Base-by-base conservation (phyloP, 495 filamentous ascomycete species). In the Peziza echinospora region DNA sequence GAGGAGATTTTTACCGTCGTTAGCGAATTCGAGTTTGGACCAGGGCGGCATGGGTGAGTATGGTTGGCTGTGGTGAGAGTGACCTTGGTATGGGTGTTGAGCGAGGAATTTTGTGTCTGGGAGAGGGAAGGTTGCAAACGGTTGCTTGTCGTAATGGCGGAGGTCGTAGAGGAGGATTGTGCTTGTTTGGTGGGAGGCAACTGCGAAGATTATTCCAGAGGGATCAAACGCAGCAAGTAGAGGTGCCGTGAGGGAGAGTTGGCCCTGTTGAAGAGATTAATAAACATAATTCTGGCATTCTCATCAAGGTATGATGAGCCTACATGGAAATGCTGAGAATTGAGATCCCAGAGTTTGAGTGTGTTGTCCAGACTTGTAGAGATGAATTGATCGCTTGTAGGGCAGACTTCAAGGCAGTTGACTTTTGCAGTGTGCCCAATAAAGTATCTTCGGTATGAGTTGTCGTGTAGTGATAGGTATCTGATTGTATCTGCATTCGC, bases 361-460 rank as follows among this genome's bases (percentile, higher is more conserved):
- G 85, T 93, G 60, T 86, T 76, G 61, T 99, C 89, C 49, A 78
- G 72, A 52, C 76, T 77, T 62, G 80, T 86, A 28, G 87, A 94
- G 41, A 99, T 73, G 66, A 96, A 94, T 48, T 79, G 73, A 61
- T 99, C 89, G 50, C 71, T 71, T 22, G 78, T 75, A 0, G 80
- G 80, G 45, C 75, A 76, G 50, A 84, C 64, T 7, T 80, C 67
- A 10, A 99, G 67, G 46, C 66, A 78, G 21, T 86, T 94, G 10
- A 99, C 89, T 21, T 77, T 64, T 17, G 70, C 76, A 22, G 77
- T 77, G 63, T 94, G 89, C 40, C 85, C 89, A 22, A 76, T 74
- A 58, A 96, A 96, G 64, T 99, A 99, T 44, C 91, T 79, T 48
- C 96, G 74, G 57, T 87, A 99, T 24, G 74, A 76, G 64, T 93